These are phyloP conservation scores for Phialocephala sp. DNA, from an alignment of 2,329 filamentous ascomycete species.

Conservation along the genomic window DNA sequence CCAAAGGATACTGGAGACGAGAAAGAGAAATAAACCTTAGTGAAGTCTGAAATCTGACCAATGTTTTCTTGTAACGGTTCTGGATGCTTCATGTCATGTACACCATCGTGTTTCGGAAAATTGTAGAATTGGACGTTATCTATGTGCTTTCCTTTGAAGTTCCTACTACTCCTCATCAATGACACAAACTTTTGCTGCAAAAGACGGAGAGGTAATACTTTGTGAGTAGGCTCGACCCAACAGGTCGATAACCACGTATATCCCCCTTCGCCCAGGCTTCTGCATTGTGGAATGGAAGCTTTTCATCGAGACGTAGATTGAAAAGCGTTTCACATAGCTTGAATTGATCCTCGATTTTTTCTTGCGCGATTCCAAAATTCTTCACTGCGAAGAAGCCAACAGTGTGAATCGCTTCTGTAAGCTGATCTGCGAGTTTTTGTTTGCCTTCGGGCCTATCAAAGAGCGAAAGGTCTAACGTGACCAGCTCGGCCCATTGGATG, in stretches of 20 bases:
- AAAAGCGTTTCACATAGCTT: background rate
- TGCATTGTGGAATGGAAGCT: background rate
- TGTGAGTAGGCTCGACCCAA: background rate
- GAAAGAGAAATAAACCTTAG: background rate
- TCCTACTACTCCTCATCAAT: background rate
- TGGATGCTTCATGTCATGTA: background rate
- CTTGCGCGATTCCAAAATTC: background rate
- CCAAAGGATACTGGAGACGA: background rate
- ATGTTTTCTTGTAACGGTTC: background rate
- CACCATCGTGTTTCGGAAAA: background rate
- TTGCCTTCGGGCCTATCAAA: background rate
- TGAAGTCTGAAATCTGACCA: background rate
- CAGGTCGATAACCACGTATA: background rate
- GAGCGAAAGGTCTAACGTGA: background rate
- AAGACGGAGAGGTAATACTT: background rate
- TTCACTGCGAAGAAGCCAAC: background rate
- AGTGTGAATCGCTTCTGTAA: background rate
- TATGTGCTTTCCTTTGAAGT: background rate
- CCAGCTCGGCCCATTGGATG: background rate
- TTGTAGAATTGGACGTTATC: slow-evolving; percentile 1
- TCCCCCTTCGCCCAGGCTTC: background rate
- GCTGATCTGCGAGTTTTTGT: background rate
- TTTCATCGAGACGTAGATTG: background rate
- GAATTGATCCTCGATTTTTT: background rate
- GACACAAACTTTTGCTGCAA: background rate